Evolutionary conservation across 768 basidiomycete genomes (phyloP).

Genomic region (Psilocybe tampanensis): DNA sequence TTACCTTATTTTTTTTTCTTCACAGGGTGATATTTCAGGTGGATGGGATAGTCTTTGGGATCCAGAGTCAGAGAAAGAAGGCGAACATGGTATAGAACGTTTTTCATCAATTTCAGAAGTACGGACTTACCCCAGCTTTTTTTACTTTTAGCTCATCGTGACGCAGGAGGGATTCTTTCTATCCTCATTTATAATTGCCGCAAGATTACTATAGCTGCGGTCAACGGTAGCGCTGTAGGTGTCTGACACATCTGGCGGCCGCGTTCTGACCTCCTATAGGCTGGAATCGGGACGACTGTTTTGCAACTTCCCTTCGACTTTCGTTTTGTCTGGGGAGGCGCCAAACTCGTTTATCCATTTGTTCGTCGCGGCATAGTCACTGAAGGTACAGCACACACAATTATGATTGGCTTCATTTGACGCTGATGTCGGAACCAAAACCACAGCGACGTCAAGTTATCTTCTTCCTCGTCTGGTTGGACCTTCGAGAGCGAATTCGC

Average conservation of each 20-base stretch:
- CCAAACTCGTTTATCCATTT: constrained; percentile 50
- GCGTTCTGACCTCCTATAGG: constrained; percentile 24
- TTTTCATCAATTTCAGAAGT: background rate
- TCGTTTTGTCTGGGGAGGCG: constrained; percentile 52
- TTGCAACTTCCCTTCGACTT: constrained; percentile 54
- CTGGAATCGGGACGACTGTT: constrained; percentile 48
- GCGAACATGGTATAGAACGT: constrained; percentile 41
- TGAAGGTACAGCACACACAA: constrained; percentile 13
- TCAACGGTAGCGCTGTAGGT: constrained; percentile 50
- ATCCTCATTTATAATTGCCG: constrained; percentile 52
- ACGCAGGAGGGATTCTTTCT: constrained; percentile 47
- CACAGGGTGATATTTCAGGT: constrained; percentile 49
- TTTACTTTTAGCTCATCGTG: constrained; percentile 39
- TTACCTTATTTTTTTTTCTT: background rate
- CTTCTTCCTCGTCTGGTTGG: background rate
- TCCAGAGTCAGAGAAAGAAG: constrained; percentile 45
- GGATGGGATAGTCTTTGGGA: constrained; percentile 49
- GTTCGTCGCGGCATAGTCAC: constrained; percentile 46
- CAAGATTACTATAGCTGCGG: constrained; percentile 55
- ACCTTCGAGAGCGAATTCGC: background rate
- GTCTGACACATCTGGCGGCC: background rate
- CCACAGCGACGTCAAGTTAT: background rate
- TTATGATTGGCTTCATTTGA: background rate
- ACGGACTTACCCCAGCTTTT: background rate
- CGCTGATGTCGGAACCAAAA: background rate